Conservation (phyloP, 2,329 filamentous ascomycete genomes). For the Pyricularia sp. region DNA sequence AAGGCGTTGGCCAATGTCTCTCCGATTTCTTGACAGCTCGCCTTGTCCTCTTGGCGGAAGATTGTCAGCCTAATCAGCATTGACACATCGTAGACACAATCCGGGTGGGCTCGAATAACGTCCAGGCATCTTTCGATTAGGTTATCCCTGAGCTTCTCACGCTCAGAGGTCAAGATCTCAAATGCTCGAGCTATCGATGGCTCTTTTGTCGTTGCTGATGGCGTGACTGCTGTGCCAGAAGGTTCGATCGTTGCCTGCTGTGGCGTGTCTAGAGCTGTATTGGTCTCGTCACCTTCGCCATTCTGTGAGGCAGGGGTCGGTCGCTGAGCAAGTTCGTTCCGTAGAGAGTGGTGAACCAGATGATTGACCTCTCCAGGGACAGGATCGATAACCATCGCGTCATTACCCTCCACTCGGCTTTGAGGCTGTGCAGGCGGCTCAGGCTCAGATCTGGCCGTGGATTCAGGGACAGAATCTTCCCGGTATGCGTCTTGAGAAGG, state of each 20-base stretch:
- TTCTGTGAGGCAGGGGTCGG: slow-evolving; percentile 13
- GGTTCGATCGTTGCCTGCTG: slow-evolving; percentile 3
- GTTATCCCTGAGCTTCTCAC: slow-evolving; percentile 57
- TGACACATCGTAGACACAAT: slow-evolving; percentile 79
- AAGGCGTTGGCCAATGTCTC: slow-evolving; percentile 74
- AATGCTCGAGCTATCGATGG: slow-evolving; percentile 36
- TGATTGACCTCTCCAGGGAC: slow-evolving; percentile 12
- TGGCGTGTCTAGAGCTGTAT: background rate
- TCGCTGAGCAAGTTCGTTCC: slow-evolving; percentile 11
- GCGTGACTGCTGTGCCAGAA: background rate
- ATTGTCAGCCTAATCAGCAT: slow-evolving; percentile 71
- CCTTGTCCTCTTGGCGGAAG: slow-evolving; percentile 39
- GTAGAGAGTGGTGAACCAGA: slow-evolving; percentile 11
- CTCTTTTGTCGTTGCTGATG: slow-evolving; percentile 44
- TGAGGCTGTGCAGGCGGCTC: background rate
- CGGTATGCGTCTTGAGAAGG: slow-evolving; percentile 42
- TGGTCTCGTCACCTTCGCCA: slow-evolving; percentile 13
- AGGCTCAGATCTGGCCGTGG: background rate
- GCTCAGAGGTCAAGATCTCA: slow-evolving; percentile 67
- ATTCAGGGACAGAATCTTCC: slow-evolving; percentile 16
- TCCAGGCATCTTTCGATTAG: slow-evolving; percentile 85
- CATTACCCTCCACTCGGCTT: slow-evolving; percentile 3
- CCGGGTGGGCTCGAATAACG: slow-evolving; percentile 75
- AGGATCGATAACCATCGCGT: slow-evolving; percentile 20
- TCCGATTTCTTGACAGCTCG: slow-evolving; percentile 58